These are phyloP conservation scores for Lavandula angustifolia DNA, from an alignment of 257 asterid species.

Conservation along the genomic window DNA sequence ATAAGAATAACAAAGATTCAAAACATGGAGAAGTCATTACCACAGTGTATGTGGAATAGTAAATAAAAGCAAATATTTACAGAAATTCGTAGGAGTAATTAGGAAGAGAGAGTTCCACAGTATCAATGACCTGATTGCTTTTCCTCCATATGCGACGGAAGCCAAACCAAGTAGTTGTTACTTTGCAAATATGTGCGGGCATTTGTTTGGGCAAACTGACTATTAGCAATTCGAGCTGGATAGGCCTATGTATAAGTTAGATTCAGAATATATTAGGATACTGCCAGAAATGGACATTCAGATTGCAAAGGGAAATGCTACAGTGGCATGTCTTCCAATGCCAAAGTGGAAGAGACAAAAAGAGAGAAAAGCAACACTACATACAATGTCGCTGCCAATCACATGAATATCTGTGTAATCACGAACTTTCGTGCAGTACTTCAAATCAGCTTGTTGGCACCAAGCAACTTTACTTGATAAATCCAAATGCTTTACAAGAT, in stretches of 20 bases:
- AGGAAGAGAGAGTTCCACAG: constrained; percentile 90
- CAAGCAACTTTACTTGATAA: constrained; percentile 78
- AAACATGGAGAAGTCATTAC: constrained; percentile 15
- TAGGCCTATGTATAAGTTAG: constrained; percentile 58
- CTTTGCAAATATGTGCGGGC: constrained; percentile 73
- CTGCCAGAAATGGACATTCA: constrained; percentile 12
- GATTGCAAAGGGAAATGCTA: constrained; percentile 29
- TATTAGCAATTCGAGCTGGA: constrained; percentile 48
- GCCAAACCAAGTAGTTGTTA: constrained; percentile 91
- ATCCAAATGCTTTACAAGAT: constrained; percentile 81
- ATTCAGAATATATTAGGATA: constrained; percentile 32
- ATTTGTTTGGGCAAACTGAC: constrained; percentile 49
- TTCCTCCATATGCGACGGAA: constrained; percentile 76
- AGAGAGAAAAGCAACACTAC: constrained; percentile 29
- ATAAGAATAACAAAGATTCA: constrained; percentile 19
- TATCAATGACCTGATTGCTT: constrained; percentile 80
- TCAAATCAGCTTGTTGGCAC: constrained; percentile 86
- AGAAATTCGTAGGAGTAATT: constrained; percentile 62
- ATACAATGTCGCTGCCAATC: constrained; percentile 69
- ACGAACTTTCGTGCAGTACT: constrained; percentile 87
- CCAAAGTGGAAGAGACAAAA: constrained; percentile 20
- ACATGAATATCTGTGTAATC: constrained; percentile 85
- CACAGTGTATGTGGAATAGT: not conserved
- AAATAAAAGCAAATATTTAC: not conserved
- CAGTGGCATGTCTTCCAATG: constrained; percentile 2